Conservation (phyloP, 2,329 filamentous ascomycete species). For the Aspergillus ochraceus region DNA sequence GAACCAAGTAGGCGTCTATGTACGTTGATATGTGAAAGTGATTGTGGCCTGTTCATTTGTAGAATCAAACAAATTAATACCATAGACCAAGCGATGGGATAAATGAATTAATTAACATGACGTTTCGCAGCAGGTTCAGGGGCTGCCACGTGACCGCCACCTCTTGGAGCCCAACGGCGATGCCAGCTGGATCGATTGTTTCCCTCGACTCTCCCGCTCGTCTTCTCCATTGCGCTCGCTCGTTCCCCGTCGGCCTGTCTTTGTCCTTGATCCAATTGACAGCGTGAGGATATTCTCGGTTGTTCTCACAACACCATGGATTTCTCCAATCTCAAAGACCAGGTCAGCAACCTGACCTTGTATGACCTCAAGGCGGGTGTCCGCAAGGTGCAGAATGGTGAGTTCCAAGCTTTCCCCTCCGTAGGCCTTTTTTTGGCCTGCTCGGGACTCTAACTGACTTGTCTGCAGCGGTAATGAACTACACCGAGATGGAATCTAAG, state of each 20-base stretch:
- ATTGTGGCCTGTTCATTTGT: background rate
- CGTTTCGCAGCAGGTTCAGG: conserved; percentile 21
- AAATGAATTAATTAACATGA: conserved; percentile 1
- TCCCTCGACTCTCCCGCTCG: conserved; percentile 16
- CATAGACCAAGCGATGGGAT: background rate
- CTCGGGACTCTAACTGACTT: conserved; percentile 17
- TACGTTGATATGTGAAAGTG: background rate
- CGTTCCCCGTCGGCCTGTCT: conserved; percentile 2
- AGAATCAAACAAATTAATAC: background rate
- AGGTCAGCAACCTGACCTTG: conserved; percentile 86
- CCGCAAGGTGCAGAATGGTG: conserved; percentile 96
- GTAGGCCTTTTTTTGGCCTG: background rate
- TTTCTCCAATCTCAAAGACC: conserved; percentile 78
- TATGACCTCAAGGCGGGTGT: conserved; percentile 96
- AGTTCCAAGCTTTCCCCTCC: conserved; percentile 21
- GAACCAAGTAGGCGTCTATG: background rate
- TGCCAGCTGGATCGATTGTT: conserved; percentile 26
- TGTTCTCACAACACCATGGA: conserved; percentile 64
- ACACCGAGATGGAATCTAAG: conserved; percentile 86
- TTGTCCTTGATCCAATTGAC: conserved; percentile 12
- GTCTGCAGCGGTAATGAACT: conserved; percentile 86
- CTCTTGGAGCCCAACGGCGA: conserved; percentile 19
- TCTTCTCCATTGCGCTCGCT: conserved; percentile 8
- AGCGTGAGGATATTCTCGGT: conserved; percentile 8
- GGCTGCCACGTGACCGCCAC: conserved; percentile 31